Evolutionary conservation across 345 rosid genomes (phyloP), one percentile per base, ranked within the genome.

Genomic region (Mallotus nudiflorus): DNA sequence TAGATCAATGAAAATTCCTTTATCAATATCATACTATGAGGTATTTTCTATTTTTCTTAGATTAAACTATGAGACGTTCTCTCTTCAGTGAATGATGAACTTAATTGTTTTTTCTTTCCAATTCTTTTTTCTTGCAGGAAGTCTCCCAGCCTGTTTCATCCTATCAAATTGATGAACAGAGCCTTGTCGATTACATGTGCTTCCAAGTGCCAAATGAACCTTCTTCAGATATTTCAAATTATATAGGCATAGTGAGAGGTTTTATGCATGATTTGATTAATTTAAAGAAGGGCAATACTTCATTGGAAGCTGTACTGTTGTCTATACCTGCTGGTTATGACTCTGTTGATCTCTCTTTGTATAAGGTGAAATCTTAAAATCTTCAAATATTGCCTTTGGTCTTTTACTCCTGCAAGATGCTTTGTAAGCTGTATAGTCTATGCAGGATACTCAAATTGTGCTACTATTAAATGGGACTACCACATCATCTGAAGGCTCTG

Each of bases 11-110:
- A 22, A 74, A 28, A 69, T 85, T 81, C 94, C 96, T 52, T 70
- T 87, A 79, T 94, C 98, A 71, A 71, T 94, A 72, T 84, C 95
- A 77, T 91, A 76, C 80, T 89, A 87, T 48, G 81, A 88, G 97
- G 96, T 89, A 83, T 45, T 66, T 20, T 35, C 6, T 48, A 18
- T 1, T 13, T 19, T 63, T 24, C 20, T 44, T 15, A 11, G n/a
- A 25, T n/a, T 62, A 29, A 46, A 7, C 66, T 20, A 13, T 24
- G 19, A 55, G 60, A 4, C 45, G 53, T 14, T 16, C 0, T 16
- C 22, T 44, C 28, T 13, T 62, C 6, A 10, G 33, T 6, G 51
- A 62, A 62, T 42, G n/a, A 24, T 20, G 33, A 63, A 63, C 33
- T 44, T 44, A 15, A 24, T 11, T 18, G 14, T n/a, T 15, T 16